Evolutionary conservation across 495 filamentous ascomycete species (phyloP).

Genomic region (Penicillium egyptiacum): DNA sequence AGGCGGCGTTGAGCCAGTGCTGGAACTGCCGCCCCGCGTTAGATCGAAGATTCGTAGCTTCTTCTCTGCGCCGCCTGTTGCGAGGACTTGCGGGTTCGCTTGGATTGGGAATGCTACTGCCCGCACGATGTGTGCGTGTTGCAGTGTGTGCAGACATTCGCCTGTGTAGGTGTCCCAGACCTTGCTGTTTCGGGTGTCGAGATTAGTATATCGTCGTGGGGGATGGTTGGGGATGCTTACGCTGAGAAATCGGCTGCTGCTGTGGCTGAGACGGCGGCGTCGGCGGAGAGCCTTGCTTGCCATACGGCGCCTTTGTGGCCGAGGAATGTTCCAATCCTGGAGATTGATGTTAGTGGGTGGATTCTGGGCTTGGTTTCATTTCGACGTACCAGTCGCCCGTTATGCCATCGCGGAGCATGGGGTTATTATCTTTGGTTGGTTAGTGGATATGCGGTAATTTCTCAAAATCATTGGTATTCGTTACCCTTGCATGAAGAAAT

Average conservation of each 20-base stretch:
- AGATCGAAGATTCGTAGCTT: constrained; percentile 95
- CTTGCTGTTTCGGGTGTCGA: constrained; percentile 54
- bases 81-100: constrained; percentile 73
- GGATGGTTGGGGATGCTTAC: constrained; percentile 46
- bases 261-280: constrained; percentile 85
- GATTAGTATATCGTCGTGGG: constrained; percentile 7
- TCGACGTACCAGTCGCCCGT: constrained; percentile 87
- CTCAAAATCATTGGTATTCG: neutral
- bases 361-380: constrained; percentile 1
- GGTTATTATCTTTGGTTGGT: constrained; percentile 74
- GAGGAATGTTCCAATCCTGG: constrained; percentile 94
- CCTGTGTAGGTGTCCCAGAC: constrained; percentile 97
- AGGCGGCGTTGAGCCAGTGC: constrained; percentile 45
- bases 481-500: constrained; percentile 98
- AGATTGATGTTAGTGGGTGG: constrained; percentile 3
- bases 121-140: constrained; percentile 92
- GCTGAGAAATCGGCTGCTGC: constrained; percentile 96
- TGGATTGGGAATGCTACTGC: constrained; percentile 82
- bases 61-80: constrained; percentile 93
- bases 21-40: constrained; percentile 39
- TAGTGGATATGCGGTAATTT: neutral
- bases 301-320: constrained; percentile 98
- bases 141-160: constrained; percentile 82
- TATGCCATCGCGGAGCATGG: constrained; percentile 95
- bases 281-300: constrained; percentile 86